Evolutionary conservation across 805 yeast genomes (phyloP), one percentile per base, ranked within the genome.

Genomic region (Jamesozyma spencerorum): DNA sequence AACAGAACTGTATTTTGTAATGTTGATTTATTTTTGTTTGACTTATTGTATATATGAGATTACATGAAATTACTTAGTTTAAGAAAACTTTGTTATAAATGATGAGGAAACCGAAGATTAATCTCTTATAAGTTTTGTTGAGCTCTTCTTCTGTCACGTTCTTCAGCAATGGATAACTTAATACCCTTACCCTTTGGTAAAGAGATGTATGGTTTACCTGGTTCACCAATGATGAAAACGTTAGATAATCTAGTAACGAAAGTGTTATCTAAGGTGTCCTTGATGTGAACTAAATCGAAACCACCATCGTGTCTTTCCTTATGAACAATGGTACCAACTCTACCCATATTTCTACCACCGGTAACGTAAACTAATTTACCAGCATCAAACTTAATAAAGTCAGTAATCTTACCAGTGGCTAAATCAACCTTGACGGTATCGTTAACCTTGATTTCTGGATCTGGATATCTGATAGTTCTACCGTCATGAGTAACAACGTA

Each of bases 161-260:
- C 96, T 77, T 87, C 96, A 66, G 95, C 76, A 68, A 87, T 87
- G 63, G 90, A 69, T 68, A 87, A 80, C 79, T 87, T 87, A 72
- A 87, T 83, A 83, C 97, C 97, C 81, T 87, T 87, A 76, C 96
- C 97, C 90, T 86, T 87, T 76, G 97, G 96, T 71, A 87, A 77
- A 49, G 95, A 85, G 66, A 87, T 77, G 78, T 77, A 78, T 66
- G 96, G 95, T 76, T 85, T 86, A 72, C 85, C 82, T 63, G 87
- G 87, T 75, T 87, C 95, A 72, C 96, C 96, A 64, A 87, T 81
- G 65, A 87, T 82, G 72, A 87, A 86, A 58, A 87, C 94, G 82
- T 87, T 87, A 58, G 79, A 67, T 63, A 86, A 76, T 79, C 96
- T 85, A 71, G 96, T 86, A 62, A 87, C 95, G 72, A 86, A 86